phyloP scores from a whole-genome alignment of 2,329 filamentous ascomycete genomes.

The Aspergillus japonicus region DNA sequence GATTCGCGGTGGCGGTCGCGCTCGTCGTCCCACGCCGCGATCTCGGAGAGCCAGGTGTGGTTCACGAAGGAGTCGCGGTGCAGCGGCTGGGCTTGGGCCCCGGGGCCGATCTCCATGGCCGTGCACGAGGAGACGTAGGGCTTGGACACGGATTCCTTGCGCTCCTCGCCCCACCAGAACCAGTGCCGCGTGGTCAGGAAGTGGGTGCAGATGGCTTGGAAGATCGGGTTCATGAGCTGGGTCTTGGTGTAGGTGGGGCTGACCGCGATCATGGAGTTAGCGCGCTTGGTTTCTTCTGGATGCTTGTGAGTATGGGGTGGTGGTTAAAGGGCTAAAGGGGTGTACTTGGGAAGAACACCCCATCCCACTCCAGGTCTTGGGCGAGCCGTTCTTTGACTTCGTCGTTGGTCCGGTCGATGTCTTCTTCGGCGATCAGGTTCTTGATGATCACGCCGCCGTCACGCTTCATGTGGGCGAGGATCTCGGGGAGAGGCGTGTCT shows the following conservation, averaged over 20 bases:
- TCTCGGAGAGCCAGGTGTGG: slow-evolving; percentile 6
- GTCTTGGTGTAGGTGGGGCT: slow-evolving; percentile 10
- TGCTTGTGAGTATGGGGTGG: not conserved
- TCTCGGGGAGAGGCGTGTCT: not conserved
- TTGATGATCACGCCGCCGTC: slow-evolving; percentile 9
- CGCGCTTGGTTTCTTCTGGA: slow-evolving; percentile 12
- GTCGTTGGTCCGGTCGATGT: not conserved
- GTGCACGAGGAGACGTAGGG: slow-evolving; percentile 22
- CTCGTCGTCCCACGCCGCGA: slow-evolving; percentile 5
- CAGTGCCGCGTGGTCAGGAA: slow-evolving; percentile 28
- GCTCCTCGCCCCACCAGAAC: slow-evolving; percentile 30
- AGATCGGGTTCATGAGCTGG: slow-evolving; percentile 28
- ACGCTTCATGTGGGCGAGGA: slow-evolving; percentile 5
- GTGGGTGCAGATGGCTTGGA: slow-evolving; percentile 25
- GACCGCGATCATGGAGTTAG: slow-evolving; percentile 5
- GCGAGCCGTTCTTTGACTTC: not conserved
- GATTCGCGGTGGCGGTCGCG: slow-evolving; percentile 19
- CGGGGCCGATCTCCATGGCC: slow-evolving; percentile 24
- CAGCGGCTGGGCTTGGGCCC: slow-evolving; percentile 23
- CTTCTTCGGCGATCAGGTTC: not conserved
- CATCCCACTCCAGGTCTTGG: not conserved
- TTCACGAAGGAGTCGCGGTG: slow-evolving; percentile 19
- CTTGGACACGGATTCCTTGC: slow-evolving; percentile 26
- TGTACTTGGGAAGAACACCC: not conserved
- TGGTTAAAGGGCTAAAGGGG: no score